Evolutionary conservation across 495 filamentous ascomycete species (phyloP).

Genomic region (Podospora didyma): DNA sequence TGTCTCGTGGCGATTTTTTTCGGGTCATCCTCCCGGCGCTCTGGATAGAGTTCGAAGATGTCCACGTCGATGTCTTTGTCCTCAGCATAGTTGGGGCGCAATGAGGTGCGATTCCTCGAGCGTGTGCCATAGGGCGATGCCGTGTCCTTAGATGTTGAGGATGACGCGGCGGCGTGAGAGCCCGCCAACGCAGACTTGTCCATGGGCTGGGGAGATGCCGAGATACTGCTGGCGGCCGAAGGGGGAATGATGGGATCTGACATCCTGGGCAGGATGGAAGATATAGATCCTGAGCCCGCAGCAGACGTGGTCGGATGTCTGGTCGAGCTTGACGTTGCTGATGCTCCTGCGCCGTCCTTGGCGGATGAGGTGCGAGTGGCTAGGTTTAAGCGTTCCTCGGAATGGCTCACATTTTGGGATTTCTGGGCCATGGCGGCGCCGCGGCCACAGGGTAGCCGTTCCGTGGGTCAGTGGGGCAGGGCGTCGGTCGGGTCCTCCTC

Average conservation of each 20-base stretch:
- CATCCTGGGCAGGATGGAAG: constrained; percentile 24
- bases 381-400: constrained; percentile 26
- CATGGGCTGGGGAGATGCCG: constrained; percentile 29
- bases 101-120: constrained; percentile 78
- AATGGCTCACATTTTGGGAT: constrained; percentile 24
- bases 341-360: constrained; percentile 23
- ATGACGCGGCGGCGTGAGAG: constrained; percentile 29
- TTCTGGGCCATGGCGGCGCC: constrained; percentile 29
- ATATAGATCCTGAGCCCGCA: constrained; percentile 12
- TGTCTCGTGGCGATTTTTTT: constrained; percentile 45
- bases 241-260: constrained; percentile 21
- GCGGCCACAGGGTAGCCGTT: neutral
- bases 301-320: constrained; percentile 17
- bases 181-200: constrained; percentile 41
- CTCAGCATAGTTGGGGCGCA: constrained; percentile 93
- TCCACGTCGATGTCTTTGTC: constrained; percentile 92
- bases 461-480: constrained; percentile 8
- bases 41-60: constrained; percentile 50
- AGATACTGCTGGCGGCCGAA: constrained; percentile 8
- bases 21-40: constrained; percentile 40
- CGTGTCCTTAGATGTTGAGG: constrained; percentile 31
- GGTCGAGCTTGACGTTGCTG: constrained; percentile 19
- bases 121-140: constrained; percentile 88
- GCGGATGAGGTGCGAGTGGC: constrained; percentile 21
- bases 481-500: constrained; percentile 6